These are phyloP conservation scores for Cyberlindnera euphorbiae DNA, from an alignment of 805 yeast genomes.

Conservation along the genomic window DNA sequence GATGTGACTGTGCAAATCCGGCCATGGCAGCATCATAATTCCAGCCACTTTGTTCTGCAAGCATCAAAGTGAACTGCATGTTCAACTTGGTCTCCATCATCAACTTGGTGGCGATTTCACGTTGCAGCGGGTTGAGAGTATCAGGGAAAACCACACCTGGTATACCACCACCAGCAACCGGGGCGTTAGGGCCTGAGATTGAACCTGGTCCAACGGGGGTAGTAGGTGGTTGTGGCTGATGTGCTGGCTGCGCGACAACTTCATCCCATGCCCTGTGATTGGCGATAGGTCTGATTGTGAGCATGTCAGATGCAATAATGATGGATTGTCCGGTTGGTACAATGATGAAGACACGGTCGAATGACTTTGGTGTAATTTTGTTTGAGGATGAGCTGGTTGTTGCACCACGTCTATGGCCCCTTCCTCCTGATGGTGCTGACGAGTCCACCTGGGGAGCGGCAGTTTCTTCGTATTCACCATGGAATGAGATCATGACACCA, in stretches of 20 bases:
- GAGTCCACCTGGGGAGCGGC: constrained; percentile 45
- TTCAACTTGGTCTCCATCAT: constrained; percentile 71
- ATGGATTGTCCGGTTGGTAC: constrained; percentile 67
- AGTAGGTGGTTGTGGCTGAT: constrained; percentile 4
- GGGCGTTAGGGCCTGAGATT: constrained; percentile 3
- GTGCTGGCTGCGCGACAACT: background rate
- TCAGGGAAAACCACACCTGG: no score
- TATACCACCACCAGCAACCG: constrained; percentile 16
- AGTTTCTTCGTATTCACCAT: constrained; percentile 78
- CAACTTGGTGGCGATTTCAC: constrained; percentile 58
- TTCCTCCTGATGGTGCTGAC: constrained; percentile 14
- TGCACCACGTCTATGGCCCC: constrained; percentile 27
- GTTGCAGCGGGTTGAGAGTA: constrained; percentile 45
- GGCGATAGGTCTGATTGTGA: constrained; percentile 59
- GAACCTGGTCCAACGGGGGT: constrained; percentile 13
- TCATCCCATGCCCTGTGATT: constrained; percentile 53
- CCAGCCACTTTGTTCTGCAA: constrained; percentile 87
- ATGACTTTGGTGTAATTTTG: constrained; percentile 58
- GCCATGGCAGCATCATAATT: constrained; percentile 63
- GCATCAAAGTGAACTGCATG: constrained; percentile 73
- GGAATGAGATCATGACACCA: constrained; percentile 75
- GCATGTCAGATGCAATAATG: constrained; percentile 82
- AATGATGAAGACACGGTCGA: constrained; percentile 79
- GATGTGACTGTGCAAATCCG: constrained; percentile 62
- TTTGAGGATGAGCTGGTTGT: constrained; percentile 24